These are phyloP conservation scores for Melampsora larici-populina DNA, from an alignment of 1,284 basidiomycete species.

Conservation along the genomic window DNA sequence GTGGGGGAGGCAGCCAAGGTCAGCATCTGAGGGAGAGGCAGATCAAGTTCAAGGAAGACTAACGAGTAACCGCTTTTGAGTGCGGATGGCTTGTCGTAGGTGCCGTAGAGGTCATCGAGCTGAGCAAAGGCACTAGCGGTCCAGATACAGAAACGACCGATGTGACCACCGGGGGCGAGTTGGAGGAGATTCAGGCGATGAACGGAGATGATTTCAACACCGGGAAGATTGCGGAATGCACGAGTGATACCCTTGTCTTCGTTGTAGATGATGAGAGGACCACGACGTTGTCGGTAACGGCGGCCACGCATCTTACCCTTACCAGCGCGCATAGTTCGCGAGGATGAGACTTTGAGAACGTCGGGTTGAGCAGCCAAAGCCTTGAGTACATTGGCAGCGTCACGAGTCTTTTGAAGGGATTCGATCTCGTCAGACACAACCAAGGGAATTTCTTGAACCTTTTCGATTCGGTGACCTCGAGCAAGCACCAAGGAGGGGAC, in stretches of 20 bases:
- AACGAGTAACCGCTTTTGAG: constrained; percentile 78
- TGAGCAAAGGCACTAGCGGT: constrained; percentile 89
- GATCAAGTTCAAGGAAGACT: not conserved
- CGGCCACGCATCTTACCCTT: constrained; percentile 98
- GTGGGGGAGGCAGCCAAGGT: not conserved
- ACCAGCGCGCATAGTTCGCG: constrained; percentile 92
- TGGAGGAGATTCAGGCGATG: constrained; percentile 94
- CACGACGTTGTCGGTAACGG: constrained; percentile 93
- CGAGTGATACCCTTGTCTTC: constrained; percentile 97
- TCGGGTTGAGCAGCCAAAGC: constrained; percentile 84
- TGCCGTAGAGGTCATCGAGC: constrained; percentile 93
- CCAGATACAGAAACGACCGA: constrained; percentile 99
- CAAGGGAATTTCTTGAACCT: constrained; percentile 94
- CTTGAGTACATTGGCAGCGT: constrained; percentile 92
- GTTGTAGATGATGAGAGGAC: constrained; percentile 94
- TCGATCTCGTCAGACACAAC: constrained; percentile 78
- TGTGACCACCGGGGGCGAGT: constrained; percentile 98
- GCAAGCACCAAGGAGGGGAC: constrained; percentile 97
- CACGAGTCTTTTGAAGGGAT: constrained; percentile 92
- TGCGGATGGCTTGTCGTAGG: constrained; percentile 74
- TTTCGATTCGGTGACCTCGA: constrained; percentile 97
- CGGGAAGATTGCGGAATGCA: constrained; percentile 98
- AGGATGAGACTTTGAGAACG: constrained; percentile 95
- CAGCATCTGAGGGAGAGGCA: not conserved
- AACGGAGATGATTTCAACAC: constrained; percentile 96